phyloP scores from a whole-genome alignment of 192 early-diverging fungal species.

The Backusella circina region DNA sequence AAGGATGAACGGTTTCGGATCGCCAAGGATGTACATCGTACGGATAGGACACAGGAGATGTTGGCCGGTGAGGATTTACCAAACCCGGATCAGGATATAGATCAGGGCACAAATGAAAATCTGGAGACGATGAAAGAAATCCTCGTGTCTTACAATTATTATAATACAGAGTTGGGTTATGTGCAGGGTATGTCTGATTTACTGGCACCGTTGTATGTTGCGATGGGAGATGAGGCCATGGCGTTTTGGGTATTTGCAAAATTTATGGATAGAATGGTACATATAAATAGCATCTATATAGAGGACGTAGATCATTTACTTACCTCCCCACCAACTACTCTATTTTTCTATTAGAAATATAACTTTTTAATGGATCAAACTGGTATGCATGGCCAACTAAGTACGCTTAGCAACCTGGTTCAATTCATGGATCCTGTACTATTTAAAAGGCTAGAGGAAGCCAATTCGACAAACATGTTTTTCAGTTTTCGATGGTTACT shows the following conservation, averaged over 20 bases:
- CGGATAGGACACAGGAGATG: constrained; percentile 80
- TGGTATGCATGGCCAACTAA: constrained; percentile 88
- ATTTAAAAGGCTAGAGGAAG: constrained; percentile 62
- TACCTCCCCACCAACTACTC: too few species aligned
- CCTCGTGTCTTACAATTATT: constrained; percentile 86
- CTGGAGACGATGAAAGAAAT: constrained; percentile 88
- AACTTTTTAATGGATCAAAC: constrained; percentile 91
- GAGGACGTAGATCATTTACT: too few species aligned
- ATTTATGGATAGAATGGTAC: constrained; percentile 85
- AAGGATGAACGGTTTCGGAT: constrained; percentile 67
- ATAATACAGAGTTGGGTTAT: constrained; percentile 79
- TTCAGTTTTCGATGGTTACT: constrained; percentile 98
- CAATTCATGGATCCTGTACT: constrained; percentile 83
- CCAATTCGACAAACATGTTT: constrained; percentile 88
- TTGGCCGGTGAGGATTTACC: constrained; percentile 68
- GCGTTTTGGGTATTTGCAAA: constrained; percentile 90
- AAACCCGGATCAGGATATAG: constrained; percentile 41
- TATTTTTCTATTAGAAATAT: constrained; percentile 52
- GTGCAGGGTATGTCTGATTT: constrained; percentile 99
- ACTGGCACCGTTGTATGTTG: constrained; percentile 81
- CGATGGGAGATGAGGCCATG: constrained; percentile 86
- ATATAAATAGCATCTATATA: background rate
- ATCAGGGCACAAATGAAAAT: constrained; percentile 63
- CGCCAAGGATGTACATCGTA: constrained; percentile 92
- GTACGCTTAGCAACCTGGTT: constrained; percentile 71